Evolutionary conservation across 2,329 filamentous ascomycete species (phyloP).

Genomic region (Plenodomus tracheiphilus): DNA sequence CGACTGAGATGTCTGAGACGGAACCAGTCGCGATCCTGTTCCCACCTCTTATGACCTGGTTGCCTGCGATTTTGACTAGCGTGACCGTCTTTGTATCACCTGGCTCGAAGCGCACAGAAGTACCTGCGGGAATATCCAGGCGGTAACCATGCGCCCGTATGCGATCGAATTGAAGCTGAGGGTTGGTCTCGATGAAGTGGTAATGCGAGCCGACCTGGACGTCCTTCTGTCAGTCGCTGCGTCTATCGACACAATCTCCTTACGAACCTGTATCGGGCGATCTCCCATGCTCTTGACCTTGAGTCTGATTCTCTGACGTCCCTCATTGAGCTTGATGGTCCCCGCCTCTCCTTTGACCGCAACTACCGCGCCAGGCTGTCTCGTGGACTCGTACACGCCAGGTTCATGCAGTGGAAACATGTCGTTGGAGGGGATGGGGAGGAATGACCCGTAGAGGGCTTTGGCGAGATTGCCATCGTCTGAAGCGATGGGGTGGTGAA

Average conservation of each 20-base stretch:
- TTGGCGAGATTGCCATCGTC: conserved; percentile 85
- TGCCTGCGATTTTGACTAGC: conserved; percentile 84
- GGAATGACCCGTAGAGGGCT: conserved; percentile 87
- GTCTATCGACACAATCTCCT: not conserved
- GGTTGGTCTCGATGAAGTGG: conserved; percentile 95
- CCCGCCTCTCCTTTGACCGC: conserved; percentile 67
- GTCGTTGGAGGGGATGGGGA: conserved; percentile 73
- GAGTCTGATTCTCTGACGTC: conserved; percentile 71
- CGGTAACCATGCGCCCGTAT: conserved; percentile 79
- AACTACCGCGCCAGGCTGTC: conserved; percentile 79
- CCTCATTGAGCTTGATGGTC: conserved; percentile 71
- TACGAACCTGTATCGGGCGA: conserved; percentile 76
- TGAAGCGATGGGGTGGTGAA: conserved; percentile 84
- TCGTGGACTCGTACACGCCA: conserved; percentile 67
- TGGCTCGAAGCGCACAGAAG: conserved; percentile 90
- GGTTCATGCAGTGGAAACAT: conserved; percentile 69
- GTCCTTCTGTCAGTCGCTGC: not conserved
- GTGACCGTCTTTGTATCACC: conserved; percentile 90
- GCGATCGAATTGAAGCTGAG: conserved; percentile 85
- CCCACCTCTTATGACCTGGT: conserved; percentile 79
- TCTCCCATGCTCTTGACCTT: conserved; percentile 86
- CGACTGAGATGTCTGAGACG: conserved; percentile 65
- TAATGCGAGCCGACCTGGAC: conserved; percentile 81
- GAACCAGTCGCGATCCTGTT: conserved; percentile 76
- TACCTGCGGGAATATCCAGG: conserved; percentile 88